Evolutionary conservation across 805 yeast species (phyloP).

Genomic region (Candida qinlingensis): DNA sequence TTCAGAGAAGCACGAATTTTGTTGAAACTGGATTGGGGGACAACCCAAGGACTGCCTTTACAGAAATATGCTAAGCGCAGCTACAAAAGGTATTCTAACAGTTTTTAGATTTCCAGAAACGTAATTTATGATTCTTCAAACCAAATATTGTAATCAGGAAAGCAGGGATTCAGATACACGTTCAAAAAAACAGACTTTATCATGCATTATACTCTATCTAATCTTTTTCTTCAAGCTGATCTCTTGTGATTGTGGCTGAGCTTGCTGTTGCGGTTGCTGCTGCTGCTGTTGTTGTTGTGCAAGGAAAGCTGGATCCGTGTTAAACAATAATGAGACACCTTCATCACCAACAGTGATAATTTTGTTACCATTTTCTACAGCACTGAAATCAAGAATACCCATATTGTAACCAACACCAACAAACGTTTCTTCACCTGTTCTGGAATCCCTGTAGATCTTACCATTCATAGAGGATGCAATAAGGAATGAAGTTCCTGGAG

Average conservation of each 20-base stretch:
- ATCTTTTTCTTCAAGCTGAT: slow-evolving; percentile 2
- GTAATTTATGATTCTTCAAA: no score
- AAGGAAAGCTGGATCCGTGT: slow-evolving; percentile 8
- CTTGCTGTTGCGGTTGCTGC: no score
- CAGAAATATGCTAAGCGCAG: no score
- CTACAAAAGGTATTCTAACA: no score
- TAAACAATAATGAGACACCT: slow-evolving; percentile 72
- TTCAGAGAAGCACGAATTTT: no score
- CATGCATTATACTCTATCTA: neutral
- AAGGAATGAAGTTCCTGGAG: slow-evolving; percentile 50
- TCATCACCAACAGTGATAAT: slow-evolving; percentile 95
- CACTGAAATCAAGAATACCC: slow-evolving; percentile 85
- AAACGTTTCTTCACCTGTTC: slow-evolving; percentile 74
- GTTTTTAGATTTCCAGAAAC: no score
- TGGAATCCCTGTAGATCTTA: slow-evolving; percentile 77
- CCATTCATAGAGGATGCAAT: slow-evolving; percentile 83
- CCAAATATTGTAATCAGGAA: no score
- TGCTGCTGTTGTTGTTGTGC: slow-evolving; percentile 1
- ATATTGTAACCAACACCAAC: slow-evolving; percentile 88
- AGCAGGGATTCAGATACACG: no score
- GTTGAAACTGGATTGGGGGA: no score
- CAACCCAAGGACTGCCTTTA: no score
- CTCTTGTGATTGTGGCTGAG: neutral
- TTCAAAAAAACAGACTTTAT: no score
- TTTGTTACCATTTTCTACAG: slow-evolving; percentile 59